Conservation (phyloP, 176 grass and related monocot genomes). For the Bothriochloa decipiens region DNA sequence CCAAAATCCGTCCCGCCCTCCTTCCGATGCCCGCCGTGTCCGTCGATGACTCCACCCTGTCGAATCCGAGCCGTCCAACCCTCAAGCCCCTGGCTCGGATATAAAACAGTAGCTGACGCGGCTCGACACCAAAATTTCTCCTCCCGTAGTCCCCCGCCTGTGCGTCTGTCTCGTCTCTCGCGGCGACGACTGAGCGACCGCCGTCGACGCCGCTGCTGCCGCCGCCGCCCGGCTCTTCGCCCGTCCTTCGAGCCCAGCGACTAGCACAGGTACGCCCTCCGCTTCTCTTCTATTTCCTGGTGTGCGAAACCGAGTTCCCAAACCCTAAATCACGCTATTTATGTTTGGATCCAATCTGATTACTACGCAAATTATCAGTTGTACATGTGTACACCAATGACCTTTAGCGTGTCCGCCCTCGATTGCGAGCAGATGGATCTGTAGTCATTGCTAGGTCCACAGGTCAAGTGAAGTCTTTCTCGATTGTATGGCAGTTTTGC, state of each 20-base stretch:
- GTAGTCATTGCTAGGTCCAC: not conserved
- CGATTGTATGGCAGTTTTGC: not conserved
- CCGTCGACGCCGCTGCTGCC: too few species aligned
- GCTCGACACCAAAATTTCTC: not conserved
- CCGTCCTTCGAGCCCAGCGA: not conserved
- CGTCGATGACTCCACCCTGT: not conserved
- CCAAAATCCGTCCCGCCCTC: not conserved
- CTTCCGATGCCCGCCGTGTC: not conserved
- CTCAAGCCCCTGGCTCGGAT: not conserved
- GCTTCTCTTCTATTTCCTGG: not conserved
- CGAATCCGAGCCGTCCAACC: not conserved
- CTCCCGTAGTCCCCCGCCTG: not conserved
- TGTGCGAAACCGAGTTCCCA: not conserved
- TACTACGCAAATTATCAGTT: too few species aligned
- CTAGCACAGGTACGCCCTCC: not conserved
- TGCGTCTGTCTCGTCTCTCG: not conserved
- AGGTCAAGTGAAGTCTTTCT: not conserved
- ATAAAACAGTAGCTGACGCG: constrained; percentile 13
- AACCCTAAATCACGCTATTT: not conserved
- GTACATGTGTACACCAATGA: too few species aligned
- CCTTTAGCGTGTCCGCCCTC: too few species aligned
- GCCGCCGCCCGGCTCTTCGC: too few species aligned
- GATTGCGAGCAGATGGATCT: not conserved
- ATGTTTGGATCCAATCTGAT: not conserved
- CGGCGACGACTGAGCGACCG: not conserved